phyloP scores from a whole-genome alignment of 2,329 filamentous ascomycete genomes.

The Botryotinia calthae region DNA sequence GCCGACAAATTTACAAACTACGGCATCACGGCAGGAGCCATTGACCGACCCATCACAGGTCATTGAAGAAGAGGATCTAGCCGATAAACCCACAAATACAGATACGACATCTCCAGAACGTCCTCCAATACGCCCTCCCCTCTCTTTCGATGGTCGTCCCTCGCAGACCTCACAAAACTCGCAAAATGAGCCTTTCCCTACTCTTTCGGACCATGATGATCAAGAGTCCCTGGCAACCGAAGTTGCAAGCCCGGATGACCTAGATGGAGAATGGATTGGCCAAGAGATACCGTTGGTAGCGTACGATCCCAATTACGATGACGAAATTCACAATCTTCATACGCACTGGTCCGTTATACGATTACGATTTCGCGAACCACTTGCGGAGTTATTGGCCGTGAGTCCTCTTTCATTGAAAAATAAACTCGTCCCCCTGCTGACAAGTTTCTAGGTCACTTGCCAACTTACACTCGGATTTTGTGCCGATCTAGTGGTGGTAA shows the following conservation, averaged over 20 bases:
- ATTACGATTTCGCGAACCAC: slow-evolving; percentile 47
- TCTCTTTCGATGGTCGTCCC: slow-evolving; percentile 6
- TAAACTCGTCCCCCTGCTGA: background rate
- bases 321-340: slow-evolving; percentile 35
- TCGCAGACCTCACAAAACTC: background rate
- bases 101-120: background rate
- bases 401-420: slow-evolving; percentile 17
- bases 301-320: slow-evolving; percentile 28
- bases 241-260: slow-evolving; percentile 24
- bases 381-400: slow-evolving; percentile 53
- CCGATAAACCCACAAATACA: background rate
- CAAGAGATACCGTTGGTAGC: slow-evolving; percentile 28
- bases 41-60: slow-evolving; percentile 22
- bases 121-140: background rate
- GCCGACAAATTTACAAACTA: slow-evolving; percentile 12
- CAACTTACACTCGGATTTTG: slow-evolving; percentile 48
- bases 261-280: slow-evolving; percentile 25
- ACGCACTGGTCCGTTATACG: slow-evolving; percentile 48
- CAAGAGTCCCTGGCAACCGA: slow-evolving; percentile 28
- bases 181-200: slow-evolving; percentile 18
- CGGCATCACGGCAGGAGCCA: slow-evolving; percentile 12
- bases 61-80: slow-evolving; percentile 22
- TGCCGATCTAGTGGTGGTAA: slow-evolving; percentile 45
- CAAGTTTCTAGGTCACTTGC: slow-evolving; percentile 30
- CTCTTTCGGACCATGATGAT: slow-evolving; percentile 24